Base-by-base conservation (phyloP, 2,329 filamentous ascomycete genomes). In the Hymenoscyphus albidus region DNA sequence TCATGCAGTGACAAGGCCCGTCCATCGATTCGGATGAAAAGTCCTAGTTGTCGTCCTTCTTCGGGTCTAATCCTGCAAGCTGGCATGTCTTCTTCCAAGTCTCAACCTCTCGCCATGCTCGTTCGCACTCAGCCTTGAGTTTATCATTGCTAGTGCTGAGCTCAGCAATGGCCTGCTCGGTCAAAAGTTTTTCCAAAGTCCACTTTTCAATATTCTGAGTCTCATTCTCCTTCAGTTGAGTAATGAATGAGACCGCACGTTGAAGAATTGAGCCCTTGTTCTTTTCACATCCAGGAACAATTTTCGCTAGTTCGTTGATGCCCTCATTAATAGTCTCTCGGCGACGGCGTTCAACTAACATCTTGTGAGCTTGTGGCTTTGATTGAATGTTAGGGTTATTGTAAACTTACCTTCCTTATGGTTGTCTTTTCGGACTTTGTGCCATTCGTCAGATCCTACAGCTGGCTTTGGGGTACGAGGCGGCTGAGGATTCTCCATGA, bases 291-390 rank as follows among this genome's bases (percentile, higher is more conserved):
- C 93, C 93, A 0, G 95, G 95, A 0, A 99, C 95, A 70, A 99
- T 96, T 80, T 97, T 98, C 70, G 94, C 92, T 38, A 99, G 86
- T 78, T 98, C 95, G 74, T 97, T 98, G 72, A 99, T 99, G 59
- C 95, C 95, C 78, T 99, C 95, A 70, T 99, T 99, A 77, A 99
- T 99, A 0, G 95, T 97, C 79, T 99, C 95, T 68, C 95, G 91
- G 56, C 95, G 92, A 65, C 95, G 92, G 66, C 95, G 92, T 79
- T 99, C 95, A 67, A 99, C 95, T 98, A 65, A 32, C 72, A 70
- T 58, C 70, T 66, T 70, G 77, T 73, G 75, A 68, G 55, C 14
- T 58, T 64, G 71, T 14, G 44, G 22, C 18, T 14, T 16, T 40
- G 16, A 27, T 32, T 10, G 1, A 32, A 13, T 18, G 32, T 31